Conservation (phyloP, 2,329 filamentous ascomycete genomes). For the Shiraia sp. region DNA sequence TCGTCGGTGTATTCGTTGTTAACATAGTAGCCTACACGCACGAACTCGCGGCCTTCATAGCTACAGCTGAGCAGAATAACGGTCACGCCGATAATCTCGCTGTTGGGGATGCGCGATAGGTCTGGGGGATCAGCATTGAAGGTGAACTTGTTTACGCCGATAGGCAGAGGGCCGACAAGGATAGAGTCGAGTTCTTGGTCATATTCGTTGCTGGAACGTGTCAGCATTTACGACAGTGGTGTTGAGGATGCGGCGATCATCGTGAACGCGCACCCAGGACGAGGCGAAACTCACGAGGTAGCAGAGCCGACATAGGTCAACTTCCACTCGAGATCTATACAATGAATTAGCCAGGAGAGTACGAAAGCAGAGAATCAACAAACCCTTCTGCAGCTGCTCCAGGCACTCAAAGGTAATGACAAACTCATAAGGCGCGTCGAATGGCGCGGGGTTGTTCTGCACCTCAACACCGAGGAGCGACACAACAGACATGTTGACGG, state of each 20-base stretch:
- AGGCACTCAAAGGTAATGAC: constrained; percentile 99
- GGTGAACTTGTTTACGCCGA: constrained; percentile 97
- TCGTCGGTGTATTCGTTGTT: constrained; percentile 98
- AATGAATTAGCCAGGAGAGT: constrained; percentile 16
- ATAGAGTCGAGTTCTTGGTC: constrained; percentile 98
- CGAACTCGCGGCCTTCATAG: constrained; percentile 95
- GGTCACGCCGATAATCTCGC: constrained; percentile 94
- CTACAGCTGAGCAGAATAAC: constrained; percentile 95
- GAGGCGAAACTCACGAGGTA: constrained; percentile 75
- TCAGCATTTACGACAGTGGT: constrained; percentile 12
- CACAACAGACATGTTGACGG: constrained; percentile 82
- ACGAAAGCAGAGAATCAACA: not conserved
- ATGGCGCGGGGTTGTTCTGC: constrained; percentile 94
- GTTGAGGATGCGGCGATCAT: not conserved
- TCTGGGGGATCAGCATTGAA: constrained; percentile 95
- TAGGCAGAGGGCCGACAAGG: constrained; percentile 93
- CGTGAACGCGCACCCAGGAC: too few relatives aligned
- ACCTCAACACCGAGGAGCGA: constrained; percentile 95
- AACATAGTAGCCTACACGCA: constrained; percentile 98
- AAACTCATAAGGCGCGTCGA: constrained; percentile 91
- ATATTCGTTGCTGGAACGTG: constrained; percentile 74
- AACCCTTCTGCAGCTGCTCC: constrained; percentile 90
- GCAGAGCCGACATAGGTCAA: constrained; percentile 98
- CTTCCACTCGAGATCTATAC: constrained; percentile 95
- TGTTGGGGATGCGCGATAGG: constrained; percentile 86